Percentiles rank a stretch among this genome's conserved stretches.
Conservation (phyloP, 2,329 filamentous ascomycete species). For the Albifimbria verrucaria region DNA sequence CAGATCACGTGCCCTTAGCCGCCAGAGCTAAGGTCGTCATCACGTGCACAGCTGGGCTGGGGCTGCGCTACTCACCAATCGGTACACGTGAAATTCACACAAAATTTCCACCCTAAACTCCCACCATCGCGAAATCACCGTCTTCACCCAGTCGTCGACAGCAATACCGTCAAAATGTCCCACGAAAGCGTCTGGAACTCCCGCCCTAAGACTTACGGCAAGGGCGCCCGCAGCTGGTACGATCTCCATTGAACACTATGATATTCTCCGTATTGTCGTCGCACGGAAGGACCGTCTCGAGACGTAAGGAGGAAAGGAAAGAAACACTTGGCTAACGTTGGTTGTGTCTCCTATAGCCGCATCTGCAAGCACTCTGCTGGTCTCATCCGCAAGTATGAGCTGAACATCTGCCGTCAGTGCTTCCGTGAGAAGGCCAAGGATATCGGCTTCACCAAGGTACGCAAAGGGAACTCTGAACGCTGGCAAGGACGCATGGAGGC, state of each 20-base stretch:
- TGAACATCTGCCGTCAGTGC: conserved; percentile 82
- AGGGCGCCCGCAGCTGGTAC: conserved; percentile 92
- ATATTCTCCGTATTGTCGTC: no score
- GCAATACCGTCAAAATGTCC: conserved; percentile 52
- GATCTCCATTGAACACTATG: conserved; percentile 26
- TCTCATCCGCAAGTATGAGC: conserved; percentile 99
- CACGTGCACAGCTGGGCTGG: conserved; percentile 21
- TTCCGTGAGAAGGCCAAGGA: conserved; percentile 72
- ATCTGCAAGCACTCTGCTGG: conserved; percentile 90
- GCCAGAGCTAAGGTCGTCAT: no score
- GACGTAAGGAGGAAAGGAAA: neutral
- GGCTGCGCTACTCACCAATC: conserved; percentile 35
- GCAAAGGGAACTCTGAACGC: no score
- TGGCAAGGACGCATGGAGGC: neutral
- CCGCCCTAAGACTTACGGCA: conserved; percentile 94
- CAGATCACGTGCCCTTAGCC: conserved; percentile 15
- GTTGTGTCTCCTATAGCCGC: conserved; percentile 44
- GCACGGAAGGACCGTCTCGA: conserved; percentile 3
- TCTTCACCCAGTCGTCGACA: conserved; percentile 23
- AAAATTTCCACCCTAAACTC: conserved; percentile 34
- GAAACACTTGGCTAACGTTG: conserved; percentile 10
- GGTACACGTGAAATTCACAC: conserved; percentile 33
- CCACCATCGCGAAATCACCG: conserved; percentile 30
- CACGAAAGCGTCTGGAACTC: conserved; percentile 99
- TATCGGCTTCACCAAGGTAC: conserved; percentile 71